Percentiles rank a stretch among this genome's conserved stretches.
Evolutionary conservation across 2,329 filamentous ascomycete genomes (phyloP).

Genomic region (Microdochium paspali): DNA sequence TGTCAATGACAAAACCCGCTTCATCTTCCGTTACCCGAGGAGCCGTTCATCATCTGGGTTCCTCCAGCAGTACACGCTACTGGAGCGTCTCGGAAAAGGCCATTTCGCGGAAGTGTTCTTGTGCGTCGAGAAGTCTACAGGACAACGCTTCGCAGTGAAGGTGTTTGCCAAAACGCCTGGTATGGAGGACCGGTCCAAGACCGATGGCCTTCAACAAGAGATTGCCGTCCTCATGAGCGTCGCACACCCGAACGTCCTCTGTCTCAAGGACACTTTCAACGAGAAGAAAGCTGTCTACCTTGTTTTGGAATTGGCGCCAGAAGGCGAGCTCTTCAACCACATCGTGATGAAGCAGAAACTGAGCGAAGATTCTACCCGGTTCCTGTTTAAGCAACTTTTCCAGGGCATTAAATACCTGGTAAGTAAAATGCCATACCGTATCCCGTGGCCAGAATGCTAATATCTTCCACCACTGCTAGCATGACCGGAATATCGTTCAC

Average conservation of each 20-base stretch:
- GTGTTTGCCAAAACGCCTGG: conserved; percentile 80
- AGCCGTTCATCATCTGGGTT: conserved; percentile 68
- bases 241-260: conserved; percentile 85
- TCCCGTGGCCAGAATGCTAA: conserved; percentile 14
- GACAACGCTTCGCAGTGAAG: conserved; percentile 83
- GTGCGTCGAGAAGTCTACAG: conserved; percentile 77
- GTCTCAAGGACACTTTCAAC: conserved; percentile 90
- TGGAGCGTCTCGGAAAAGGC: conserved; percentile 83
- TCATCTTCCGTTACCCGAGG: conserved; percentile 84
- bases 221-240: conserved; percentile 97
- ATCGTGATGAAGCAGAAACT: conserved; percentile 89
- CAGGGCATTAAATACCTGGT: conserved; percentile 93
- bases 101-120: conserved; percentile 93
- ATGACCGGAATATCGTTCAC: conserved; percentile 94
- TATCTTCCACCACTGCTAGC: conserved; percentile 39
- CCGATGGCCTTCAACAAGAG: conserved; percentile 84
- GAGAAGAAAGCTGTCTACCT: conserved; percentile 86
- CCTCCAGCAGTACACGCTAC: conserved; percentile 73
- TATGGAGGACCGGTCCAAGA: conserved; percentile 74
- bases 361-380: conserved; percentile 72
- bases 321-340: conserved; percentile 92
- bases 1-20: conserved; percentile 75
- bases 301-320: conserved; percentile 79
- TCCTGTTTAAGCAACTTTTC: conserved; percentile 84
- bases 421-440: conserved; percentile 23